Conservation (phyloP, 1,284 basidiomycete species). For the Moesziomyces antarcticus region DNA sequence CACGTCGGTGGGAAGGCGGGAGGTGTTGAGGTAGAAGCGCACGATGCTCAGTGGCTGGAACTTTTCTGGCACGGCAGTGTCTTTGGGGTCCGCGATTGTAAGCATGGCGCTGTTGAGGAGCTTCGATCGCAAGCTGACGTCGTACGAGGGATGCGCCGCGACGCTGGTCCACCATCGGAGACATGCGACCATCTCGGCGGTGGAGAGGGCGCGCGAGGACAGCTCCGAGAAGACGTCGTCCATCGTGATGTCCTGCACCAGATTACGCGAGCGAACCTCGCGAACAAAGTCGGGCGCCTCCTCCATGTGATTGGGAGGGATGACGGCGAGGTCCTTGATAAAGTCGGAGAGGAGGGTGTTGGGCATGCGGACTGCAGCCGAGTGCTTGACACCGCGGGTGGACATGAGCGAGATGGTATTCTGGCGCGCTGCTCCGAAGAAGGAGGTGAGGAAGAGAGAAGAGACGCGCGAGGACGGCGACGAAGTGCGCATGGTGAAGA, state of each 20-base stretch:
- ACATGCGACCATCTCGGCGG: slow-evolving; percentile 82
- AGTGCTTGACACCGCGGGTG: slow-evolving; percentile 78
- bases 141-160: slow-evolving; percentile 69
- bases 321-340: slow-evolving; percentile 80
- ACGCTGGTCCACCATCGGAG: slow-evolving; percentile 88
- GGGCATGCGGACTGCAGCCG: slow-evolving; percentile 80
- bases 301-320: slow-evolving; percentile 77
- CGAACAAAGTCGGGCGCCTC: slow-evolving; percentile 77
- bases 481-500: slow-evolving; percentile 72
- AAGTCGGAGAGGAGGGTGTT: slow-evolving; percentile 81
- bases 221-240: slow-evolving; percentile 87
- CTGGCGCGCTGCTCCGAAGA: slow-evolving; percentile 76
- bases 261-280: slow-evolving; percentile 75
- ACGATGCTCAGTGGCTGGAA: slow-evolving; percentile 74
- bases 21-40: slow-evolving; percentile 78
- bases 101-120: slow-evolving; percentile 63
- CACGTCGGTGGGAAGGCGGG: slow-evolving; percentile 82
- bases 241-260: slow-evolving; percentile 86
- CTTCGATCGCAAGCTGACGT: slow-evolving; percentile 55
- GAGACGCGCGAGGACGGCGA: slow-evolving; percentile 88
- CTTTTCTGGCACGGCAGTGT: slow-evolving; percentile 27
- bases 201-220: slow-evolving; percentile 76
- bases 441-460: slow-evolving; percentile 79
- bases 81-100: slow-evolving; percentile 33
- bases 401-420: slow-evolving; percentile 80